Base-by-base conservation (phyloP, 371 early-diverging fungal species). In the Gilbertella persicaria region DNA sequence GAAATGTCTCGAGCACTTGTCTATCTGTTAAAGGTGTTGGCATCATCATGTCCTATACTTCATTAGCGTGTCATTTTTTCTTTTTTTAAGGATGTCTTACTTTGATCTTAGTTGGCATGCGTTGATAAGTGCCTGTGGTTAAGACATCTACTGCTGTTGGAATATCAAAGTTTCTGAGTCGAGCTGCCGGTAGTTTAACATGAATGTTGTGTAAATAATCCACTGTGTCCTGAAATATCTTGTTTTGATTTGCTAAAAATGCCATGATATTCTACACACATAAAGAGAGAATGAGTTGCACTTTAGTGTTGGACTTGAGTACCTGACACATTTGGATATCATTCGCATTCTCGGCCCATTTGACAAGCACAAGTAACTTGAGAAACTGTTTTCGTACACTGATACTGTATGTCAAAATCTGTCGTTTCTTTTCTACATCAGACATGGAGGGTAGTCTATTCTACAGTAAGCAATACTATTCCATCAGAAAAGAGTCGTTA, bases 241-340 rank as follows among this genome's bases (percentile, higher is more conserved):
- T 75, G 64, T 89, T 90, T 60, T 89, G 88, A 56, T 82, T 77
- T 37, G 84, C 83, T 59, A 89, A 59, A 53, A 80, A 86, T 13
- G 87, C 87, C 71, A 89, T 87, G 36, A 84, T 83, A 55, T 87
- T 85, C 80, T 85, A 58, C 23, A 29, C 9, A 33, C 14, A 12
- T 28, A 16, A n/a, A 13, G 3, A 36, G 4, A 17, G 30, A 33
- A 46, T 46, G 6, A 35, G 19, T 28, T 4, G 12, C 14, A 26
- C 13, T 33, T 26, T 39, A 23, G 9, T 29, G 5, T 20, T 45
- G 10, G 13, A 43, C 9, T 39, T 14, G 13, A 33, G 28, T 68
- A 85, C 85, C 76, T 89, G 88, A 50, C 87, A 87, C 69, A 83
- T 86, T 68, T 90, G 87, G 23, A 90, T 80, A 55, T 87, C 81